Conservation (phyloP, 1,284 basidiomycete genomes). For the Apiotrichum domesticum region DNA sequence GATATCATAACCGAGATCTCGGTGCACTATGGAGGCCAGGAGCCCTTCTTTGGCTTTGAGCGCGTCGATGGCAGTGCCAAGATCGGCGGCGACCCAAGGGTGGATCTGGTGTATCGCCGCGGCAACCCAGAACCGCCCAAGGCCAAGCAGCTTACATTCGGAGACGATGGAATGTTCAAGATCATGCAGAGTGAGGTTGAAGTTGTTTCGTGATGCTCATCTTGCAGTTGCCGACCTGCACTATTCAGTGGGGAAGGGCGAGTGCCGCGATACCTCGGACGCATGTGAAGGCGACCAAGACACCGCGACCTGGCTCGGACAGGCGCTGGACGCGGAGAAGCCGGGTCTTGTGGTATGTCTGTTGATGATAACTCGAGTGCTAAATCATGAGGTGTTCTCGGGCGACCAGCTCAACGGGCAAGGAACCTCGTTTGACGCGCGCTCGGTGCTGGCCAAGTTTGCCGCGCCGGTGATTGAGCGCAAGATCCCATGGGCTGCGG, state of each 20-base stretch:
- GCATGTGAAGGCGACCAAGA: conserved; percentile 61
- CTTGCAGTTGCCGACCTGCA: conserved; percentile 71
- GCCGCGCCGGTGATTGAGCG: conserved; percentile 67
- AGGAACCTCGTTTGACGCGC: conserved; percentile 76
- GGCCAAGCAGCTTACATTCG: conserved; percentile 70
- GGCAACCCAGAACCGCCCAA: conserved; percentile 57
- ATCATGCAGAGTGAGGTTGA: conserved; percentile 60
- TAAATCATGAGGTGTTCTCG: conserved; percentile 51
- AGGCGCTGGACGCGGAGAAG: conserved; percentile 70
- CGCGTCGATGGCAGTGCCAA: conserved; percentile 57
- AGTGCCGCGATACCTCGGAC: conserved; percentile 61
- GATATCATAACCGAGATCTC: conserved; percentile 81
- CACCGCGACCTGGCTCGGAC: conserved; percentile 62
- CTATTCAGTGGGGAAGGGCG: conserved; percentile 66
- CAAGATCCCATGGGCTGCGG: conserved; percentile 76
- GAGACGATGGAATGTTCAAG: conserved; percentile 73
- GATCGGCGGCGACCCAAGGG: conserved; percentile 41
- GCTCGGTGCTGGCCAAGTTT: conserved; percentile 81
- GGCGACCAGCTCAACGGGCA: conserved; percentile 81
- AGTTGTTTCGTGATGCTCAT: not conserved
- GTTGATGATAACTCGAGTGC: too few species aligned
- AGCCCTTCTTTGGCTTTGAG: conserved; percentile 77
- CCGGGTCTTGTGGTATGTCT: conserved; percentile 72
- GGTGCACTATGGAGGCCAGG: conserved; percentile 69
- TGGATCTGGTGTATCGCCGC: conserved; percentile 34